Conservation (phyloP, 2,329 filamentous ascomycete genomes). For the Penicillium crustosum region DNA sequence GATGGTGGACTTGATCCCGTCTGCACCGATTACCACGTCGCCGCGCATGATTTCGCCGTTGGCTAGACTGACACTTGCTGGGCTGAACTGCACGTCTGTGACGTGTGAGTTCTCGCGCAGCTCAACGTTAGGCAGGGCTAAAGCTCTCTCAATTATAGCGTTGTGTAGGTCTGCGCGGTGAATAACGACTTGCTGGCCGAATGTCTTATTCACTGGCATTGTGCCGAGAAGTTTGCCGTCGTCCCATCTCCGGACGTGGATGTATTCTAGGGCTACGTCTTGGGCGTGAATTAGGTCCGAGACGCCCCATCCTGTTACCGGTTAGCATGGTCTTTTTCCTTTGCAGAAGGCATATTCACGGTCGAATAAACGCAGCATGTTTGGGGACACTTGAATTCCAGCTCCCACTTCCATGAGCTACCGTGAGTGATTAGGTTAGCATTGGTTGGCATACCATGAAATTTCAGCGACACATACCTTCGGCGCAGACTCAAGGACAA, state of each 20-base stretch:
- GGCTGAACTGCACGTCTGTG: slow-evolving; percentile 28
- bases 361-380: slow-evolving; percentile 74
- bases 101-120: slow-evolving; percentile 33
- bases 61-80: slow-evolving; percentile 30
- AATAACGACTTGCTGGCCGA: slow-evolving; percentile 37
- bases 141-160: slow-evolving; percentile 30
- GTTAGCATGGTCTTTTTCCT: background rate
- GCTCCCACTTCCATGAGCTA: slow-evolving; percentile 62
- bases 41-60: slow-evolving; percentile 33
- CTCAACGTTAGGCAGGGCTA: slow-evolving; percentile 32
- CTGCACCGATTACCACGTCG: slow-evolving; percentile 54
- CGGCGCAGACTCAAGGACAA: slow-evolving; percentile 35
- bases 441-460: too few species aligned
- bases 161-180: slow-evolving; percentile 41
- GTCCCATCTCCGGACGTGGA: slow-evolving; percentile 39
- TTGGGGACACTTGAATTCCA: slow-evolving; percentile 79
- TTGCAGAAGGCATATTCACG: slow-evolving; percentile 34
- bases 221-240: slow-evolving; percentile 33
- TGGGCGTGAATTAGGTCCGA: slow-evolving; percentile 35
- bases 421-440: background rate
- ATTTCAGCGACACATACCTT: slow-evolving; percentile 26
- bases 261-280: slow-evolving; percentile 36
- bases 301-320: slow-evolving; percentile 35
- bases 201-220: slow-evolving; percentile 38
- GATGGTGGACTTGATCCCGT: slow-evolving; percentile 54